These are phyloP conservation scores for Fusarium caatingaense DNA, from an alignment of 2,329 filamentous ascomycete species.

Conservation along the genomic window DNA sequence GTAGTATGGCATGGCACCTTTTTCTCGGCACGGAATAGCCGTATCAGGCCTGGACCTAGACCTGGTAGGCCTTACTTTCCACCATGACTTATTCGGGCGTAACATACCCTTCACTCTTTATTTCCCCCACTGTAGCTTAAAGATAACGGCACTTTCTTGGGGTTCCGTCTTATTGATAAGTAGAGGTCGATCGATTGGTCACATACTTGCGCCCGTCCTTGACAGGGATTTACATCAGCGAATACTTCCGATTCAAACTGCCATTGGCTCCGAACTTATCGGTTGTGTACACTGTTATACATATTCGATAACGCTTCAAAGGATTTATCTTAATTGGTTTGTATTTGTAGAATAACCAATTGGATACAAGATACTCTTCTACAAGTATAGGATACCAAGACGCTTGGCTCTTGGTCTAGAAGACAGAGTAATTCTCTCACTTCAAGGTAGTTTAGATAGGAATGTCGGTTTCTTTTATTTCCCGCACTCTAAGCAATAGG, in stretches of 20 bases:
- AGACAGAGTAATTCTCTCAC: not conserved
- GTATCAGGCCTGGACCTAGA: constrained; percentile 1
- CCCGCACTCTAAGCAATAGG: not conserved
- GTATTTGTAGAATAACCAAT: not conserved
- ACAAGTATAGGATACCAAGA: not conserved
- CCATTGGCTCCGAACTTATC: constrained; percentile 18
- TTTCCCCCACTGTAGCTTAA: constrained; percentile 21
- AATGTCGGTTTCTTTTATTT: not conserved
- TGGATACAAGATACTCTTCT: not conserved
- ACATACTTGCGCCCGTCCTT: constrained; percentile 11
- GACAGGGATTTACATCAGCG: constrained; percentile 20
- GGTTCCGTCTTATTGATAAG: constrained; percentile 27
- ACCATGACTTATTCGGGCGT: constrained; percentile 21
- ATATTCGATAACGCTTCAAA: constrained; percentile 16
- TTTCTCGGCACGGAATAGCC: constrained; percentile 30
- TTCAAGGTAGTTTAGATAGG: not conserved
- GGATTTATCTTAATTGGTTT: not conserved
- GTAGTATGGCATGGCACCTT: constrained; percentile 1
- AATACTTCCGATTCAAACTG: constrained; percentile 1
- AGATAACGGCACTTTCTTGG: constrained; percentile 24
- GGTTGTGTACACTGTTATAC: constrained; percentile 17
- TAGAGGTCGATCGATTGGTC: constrained; percentile 24
- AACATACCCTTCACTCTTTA: constrained; percentile 6
- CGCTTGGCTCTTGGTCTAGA: not conserved
- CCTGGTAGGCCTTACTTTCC: constrained; percentile 27